These are phyloP conservation scores for Sclerotinia spermophila DNA, from an alignment of 2,329 filamentous ascomycete species.

Conservation along the genomic window DNA sequence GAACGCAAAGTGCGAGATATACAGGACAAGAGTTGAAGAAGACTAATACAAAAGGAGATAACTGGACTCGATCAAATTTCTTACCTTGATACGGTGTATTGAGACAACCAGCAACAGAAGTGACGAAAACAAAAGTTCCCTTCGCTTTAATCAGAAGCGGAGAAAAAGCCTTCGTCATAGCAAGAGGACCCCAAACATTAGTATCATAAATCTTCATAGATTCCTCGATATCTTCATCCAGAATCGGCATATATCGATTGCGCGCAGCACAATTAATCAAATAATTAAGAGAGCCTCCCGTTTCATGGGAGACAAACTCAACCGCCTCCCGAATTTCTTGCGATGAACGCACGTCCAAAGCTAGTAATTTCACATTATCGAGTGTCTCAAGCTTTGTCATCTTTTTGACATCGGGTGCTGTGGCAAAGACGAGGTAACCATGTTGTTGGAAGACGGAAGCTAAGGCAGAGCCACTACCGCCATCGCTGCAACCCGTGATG, in stretches of 20 bases:
- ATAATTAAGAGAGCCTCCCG: conserved; percentile 42
- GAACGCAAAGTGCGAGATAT: too few species aligned
- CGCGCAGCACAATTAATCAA: conserved; percentile 44
- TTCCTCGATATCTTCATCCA: conserved; percentile 33
- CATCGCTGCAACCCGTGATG: conserved; percentile 40
- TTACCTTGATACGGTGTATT: conserved; percentile 21
- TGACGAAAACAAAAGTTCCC: conserved; percentile 37
- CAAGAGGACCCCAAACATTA: conserved; percentile 36
- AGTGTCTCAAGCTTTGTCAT: conserved; percentile 38
- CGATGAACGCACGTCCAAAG: conserved; percentile 41
- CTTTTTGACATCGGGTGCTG: conserved; percentile 37
- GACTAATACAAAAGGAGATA: too few species aligned
- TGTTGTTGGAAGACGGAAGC: conserved; percentile 38
- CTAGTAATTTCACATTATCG: conserved; percentile 37
- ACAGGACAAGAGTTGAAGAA: too few species aligned
- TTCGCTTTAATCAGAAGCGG: conserved; percentile 37
- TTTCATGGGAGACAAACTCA: conserved; percentile 34
- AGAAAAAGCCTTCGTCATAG: conserved; percentile 38
- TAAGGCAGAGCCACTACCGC: conserved; percentile 41
- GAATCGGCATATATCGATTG: conserved; percentile 32
- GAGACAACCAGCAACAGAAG: conserved; percentile 35
- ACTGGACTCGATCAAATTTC: not conserved
- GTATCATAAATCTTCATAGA: conserved; percentile 37
- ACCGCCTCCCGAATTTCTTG: conserved; percentile 37
- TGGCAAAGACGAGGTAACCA: conserved; percentile 41